A percentile compares a stretch with the other conserved stretches of the same genome.
These are phyloP conservation scores for Saksenaea vasiformis DNA, from an alignment of 371 early-diverging fungal species.

Conservation along the genomic window DNA sequence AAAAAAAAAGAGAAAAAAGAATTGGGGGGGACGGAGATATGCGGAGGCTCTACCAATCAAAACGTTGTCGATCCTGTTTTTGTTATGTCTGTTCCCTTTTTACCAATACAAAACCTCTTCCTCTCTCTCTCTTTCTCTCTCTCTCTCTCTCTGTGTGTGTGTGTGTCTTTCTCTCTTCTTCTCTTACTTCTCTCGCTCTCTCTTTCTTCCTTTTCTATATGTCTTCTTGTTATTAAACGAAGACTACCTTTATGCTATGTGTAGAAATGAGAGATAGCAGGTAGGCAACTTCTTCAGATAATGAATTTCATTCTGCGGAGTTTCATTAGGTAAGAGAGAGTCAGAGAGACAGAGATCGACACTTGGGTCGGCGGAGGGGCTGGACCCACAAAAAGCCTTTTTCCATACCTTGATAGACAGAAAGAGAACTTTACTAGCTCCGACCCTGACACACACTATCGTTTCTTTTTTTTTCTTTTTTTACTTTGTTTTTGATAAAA, in stretches of 20 bases:
- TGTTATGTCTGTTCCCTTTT: neutral
- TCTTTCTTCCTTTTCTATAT: neutral
- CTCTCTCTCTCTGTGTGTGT: neutral
- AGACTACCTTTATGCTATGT: neutral
- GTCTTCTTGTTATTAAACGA: too few relatives aligned
- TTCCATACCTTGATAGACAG: neutral
- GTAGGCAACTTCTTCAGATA: neutral
- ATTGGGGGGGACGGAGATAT: slow-evolving; percentile 12
- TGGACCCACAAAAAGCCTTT: neutral
- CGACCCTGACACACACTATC: too few relatives aligned
- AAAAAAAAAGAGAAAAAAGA: slow-evolving; percentile 14
- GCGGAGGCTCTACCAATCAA: slow-evolving; percentile 27
- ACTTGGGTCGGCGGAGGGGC: too few relatives aligned
- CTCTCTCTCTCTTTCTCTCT: neutral
- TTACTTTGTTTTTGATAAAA: too few relatives aligned
- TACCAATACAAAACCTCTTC: neutral
- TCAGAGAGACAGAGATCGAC: too few relatives aligned
- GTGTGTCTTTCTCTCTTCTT: neutral
- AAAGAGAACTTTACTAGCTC: neutral
- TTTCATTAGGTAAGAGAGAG: neutral
- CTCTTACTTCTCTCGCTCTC: neutral
- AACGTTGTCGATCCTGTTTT: slow-evolving; percentile 29
- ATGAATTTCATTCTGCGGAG: neutral
- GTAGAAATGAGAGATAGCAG: neutral
- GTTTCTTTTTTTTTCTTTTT: too few relatives aligned